Evolutionary conservation across 768 basidiomycete species (phyloP), one percentile per base, ranked within the genome.

Genomic region (Collybia sordida): DNA sequence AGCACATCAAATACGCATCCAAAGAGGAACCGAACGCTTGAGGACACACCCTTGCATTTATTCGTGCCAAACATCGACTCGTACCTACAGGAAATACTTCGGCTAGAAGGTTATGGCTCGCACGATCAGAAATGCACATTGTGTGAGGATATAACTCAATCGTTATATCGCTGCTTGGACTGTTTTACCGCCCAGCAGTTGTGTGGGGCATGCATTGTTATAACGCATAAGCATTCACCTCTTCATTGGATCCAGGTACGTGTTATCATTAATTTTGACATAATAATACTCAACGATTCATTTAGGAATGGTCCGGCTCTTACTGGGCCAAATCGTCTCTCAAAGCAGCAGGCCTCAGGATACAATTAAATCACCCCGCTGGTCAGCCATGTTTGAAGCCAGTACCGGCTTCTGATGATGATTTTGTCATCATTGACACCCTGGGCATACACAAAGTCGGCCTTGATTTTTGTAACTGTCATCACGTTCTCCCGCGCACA

Each of bases 161-260:
- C 15, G 7, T 52, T 27, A 8, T 49, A 54, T 40, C 52, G 51
- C 0, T 64, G 63, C 25, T 14, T 54, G 4, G 60, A 60, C 35
- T 64, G 63, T 21, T n/a, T 35, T 14, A 36, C 18, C 1, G 12
- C 22, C 3, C 39, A 44, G 1, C 44, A 59, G 19, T 46, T 51
- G 3, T 60, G 57, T 37, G 6, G 5, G 1, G 1, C 17, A 1
- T 60, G 60, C 31, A 45, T 53, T 15, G 45, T 60, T 7, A 18
- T 17, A 0, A 23, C 7, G 18, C 64, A 65, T 21, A 1, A 11
- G 17, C 6, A 4, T 2, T 40, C 37, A n/a, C 57, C 52, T 0
- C 50, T 63, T 18, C 64, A 65, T 48, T 36, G 50, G 9, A 54
- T 63, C 28, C 43, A 62, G 51, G 62, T 61, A 42, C 34, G 59